Base-by-base conservation (phyloP, 164 flowering plant genomes). In the Liriodendron chinense region DNA sequence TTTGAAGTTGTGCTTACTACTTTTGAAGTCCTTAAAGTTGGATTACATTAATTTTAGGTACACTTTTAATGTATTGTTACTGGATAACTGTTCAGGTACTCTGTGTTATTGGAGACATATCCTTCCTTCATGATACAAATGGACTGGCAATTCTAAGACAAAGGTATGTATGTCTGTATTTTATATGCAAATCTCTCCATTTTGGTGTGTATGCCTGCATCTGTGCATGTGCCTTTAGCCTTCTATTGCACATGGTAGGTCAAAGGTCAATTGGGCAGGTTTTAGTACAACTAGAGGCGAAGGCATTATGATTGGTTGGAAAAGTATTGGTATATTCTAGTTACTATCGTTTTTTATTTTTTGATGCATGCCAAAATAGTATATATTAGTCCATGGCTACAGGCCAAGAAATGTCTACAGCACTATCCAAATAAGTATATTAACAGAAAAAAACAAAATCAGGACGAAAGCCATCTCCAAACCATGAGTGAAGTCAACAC, bases 41-140 rank as follows among this genome's bases (percentile, higher is more conserved):
- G 62, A 57, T 57, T 13, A 9, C 62, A 57, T 28, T 63, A n/a
- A 63, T 8, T 18, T 63, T 21, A 63, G 21, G 2, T 10, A 53
- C 59, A 53, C 59, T 53, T 53, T 53, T 53, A 34, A 53, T 53
- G 1, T 12, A 22, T 66, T 16, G 6, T 24, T 10, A 28, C 47
- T 72, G 14, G 12, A 22, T 21, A 25, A 69, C 1, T 83, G 65
- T 82, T 80, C 83, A 96, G 99, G 97, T 94, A 21, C 73, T 91
- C 68, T 89, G 91, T 76, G 73, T 96, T 72, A 63, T 96, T 71
- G 99, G 99, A 74, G 99, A 96, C 81, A 82, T 96, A 82, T 94
- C 99, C 71, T 89, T 96, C 80, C 91, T 96, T 80, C 93, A 94
- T 83, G 99, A 94, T 84, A 96, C 99, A 72, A 96, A 96, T 85